Percentiles rank a stretch among this genome's conserved stretches.
Evolutionary conservation across 306 rosid genomes (phyloP).

Genomic region (Benincasa hispida): DNA sequence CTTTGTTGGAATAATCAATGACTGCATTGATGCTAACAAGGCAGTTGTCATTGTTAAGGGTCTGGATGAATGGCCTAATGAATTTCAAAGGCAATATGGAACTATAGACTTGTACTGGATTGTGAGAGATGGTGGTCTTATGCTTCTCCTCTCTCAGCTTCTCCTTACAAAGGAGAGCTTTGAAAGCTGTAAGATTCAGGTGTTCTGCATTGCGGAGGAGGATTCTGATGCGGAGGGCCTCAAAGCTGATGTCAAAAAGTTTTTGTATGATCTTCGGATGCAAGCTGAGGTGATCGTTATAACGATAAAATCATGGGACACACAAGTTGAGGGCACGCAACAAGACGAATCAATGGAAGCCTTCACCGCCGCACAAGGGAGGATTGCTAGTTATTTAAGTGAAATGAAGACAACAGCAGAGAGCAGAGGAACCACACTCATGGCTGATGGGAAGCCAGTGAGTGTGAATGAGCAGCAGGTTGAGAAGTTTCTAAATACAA

Average conservation of each 20-base stretch:
- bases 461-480: conserved; percentile 79
- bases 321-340: conserved; percentile 45
- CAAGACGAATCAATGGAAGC: conserved; percentile 79
- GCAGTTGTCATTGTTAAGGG: conserved; percentile 97
- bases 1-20: conserved; percentile 81
- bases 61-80: conserved; percentile 98
- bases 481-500: conserved; percentile 81
- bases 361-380: conserved; percentile 44
- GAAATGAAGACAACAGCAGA: conserved; percentile 46
- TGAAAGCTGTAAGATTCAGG: conserved; percentile 96
- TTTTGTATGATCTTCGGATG: conserved; percentile 93
- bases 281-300: conserved; percentile 94
- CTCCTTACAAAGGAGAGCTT: conserved; percentile 89
- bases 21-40: conserved; percentile 94
- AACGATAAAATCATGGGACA: conserved; percentile 77
- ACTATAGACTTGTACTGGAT: conserved; percentile 96
- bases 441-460: conserved; percentile 83
- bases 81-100: conserved; percentile 90
- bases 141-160: conserved; percentile 96
- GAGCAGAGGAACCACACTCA: conserved; percentile 49
- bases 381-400: conserved; percentile 52
- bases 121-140: conserved; percentile 96
- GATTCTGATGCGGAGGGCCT: conserved; percentile 84
- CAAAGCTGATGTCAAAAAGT: conserved; percentile 92
- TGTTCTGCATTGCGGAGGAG: conserved; percentile 95